Evolutionary conservation across 2,329 filamentous ascomycete genomes (phyloP).

Genomic region (Exophiala bonariae): DNA sequence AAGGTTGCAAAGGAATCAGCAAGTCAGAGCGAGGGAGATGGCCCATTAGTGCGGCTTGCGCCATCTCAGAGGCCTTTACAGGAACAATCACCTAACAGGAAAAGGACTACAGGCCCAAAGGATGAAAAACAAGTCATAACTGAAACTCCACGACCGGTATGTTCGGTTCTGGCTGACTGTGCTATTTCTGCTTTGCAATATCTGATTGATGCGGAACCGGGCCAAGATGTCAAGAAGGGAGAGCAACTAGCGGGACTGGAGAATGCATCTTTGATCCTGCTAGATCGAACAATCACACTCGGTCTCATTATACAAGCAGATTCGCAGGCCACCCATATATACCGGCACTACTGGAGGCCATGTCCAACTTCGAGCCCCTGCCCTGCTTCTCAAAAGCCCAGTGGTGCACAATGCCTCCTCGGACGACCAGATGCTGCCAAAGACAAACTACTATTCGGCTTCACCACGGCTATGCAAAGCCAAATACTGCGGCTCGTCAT

Average conservation of each 20-base stretch:
- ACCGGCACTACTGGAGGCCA: slow-evolving; percentile 20
- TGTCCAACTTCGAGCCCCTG: slow-evolving; percentile 2
- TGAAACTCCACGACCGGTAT: not conserved
- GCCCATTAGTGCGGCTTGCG: not conserved
- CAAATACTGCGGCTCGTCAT: slow-evolving; percentile 25
- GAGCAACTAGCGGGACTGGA: slow-evolving; percentile 11
- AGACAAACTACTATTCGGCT: slow-evolving; percentile 14
- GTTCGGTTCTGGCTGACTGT: slow-evolving; percentile 38
- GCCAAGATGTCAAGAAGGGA: not conserved
- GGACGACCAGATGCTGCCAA: slow-evolving; percentile 17
- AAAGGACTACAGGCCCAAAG: not conserved
- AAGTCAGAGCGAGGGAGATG: slow-evolving; percentile 1
- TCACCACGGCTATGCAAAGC: slow-evolving; percentile 25
- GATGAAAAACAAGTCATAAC: slow-evolving; percentile 4
- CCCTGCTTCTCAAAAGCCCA: not conserved
- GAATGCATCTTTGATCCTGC: slow-evolving; percentile 25
- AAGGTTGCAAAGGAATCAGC: slow-evolving; percentile 11
- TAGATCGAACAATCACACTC: slow-evolving; percentile 26
- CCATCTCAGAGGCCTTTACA: slow-evolving; percentile 28
- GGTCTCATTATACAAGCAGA: slow-evolving; percentile 13
- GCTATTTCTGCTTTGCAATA: slow-evolving; percentile 41
- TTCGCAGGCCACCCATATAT: slow-evolving; percentile 18
- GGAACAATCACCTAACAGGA: slow-evolving; percentile 32
- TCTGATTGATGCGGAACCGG: slow-evolving; percentile 31
- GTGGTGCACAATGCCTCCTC: slow-evolving; percentile 10